Base-by-base conservation (phyloP, 139 green algal species). In the Ettlia oleoabundans region DNA sequence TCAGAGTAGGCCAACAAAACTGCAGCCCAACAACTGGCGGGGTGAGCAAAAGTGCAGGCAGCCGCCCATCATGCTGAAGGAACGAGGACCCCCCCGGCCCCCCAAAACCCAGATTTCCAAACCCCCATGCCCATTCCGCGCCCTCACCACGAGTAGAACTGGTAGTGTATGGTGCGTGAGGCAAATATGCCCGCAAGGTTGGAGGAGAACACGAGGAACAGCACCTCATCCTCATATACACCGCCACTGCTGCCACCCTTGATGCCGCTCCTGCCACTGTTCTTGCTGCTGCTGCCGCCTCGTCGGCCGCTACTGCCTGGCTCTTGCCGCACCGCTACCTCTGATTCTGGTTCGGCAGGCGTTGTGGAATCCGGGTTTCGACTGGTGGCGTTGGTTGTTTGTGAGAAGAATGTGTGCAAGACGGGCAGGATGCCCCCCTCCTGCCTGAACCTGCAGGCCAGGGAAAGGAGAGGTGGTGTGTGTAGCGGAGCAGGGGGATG, bases 91-190 rank as follows among this genome's bases (percentile, higher is more conserved):
- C n/a, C n/a, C n/a, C n/a, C n/a, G n/a, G n/a, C n/a, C n/a, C n/a
- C n/a, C n/a, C n/a, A n/a, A n/a, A n/a, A n/a, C n/a, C n/a, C n/a
- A n/a, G n/a, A n/a, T n/a, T n/a, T n/a, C n/a, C n/a, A n/a, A n/a
- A n/a, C n/a, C n/a, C n/a, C 42, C 40, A n/a, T 28, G n/a, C 64
- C 18, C 37, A 43, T 24, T 3, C 22, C 30, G 37, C 37, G 18
- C 66, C 37, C 92, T 58, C 92, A 97, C 94, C 94, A 98, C 51
- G 75, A 91, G 80, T 96, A 98, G 81, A 98, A 98, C 74, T 98
- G 94, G 84, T 95, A 98, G 85, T 98, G 94, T 72, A 98, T 81
- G 24, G 88, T 92, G 8, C 94, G 89, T 0, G 94, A 89, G 68
- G 37, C 95, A 10, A 93, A 51, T 22, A 98, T 91, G 65, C 94